Percentiles rank a stretch among this genome's conserved stretches.
phyloP scores from a whole-genome alignment of 495 filamentous ascomycete genomes.

The Penicillium soppii region DNA sequence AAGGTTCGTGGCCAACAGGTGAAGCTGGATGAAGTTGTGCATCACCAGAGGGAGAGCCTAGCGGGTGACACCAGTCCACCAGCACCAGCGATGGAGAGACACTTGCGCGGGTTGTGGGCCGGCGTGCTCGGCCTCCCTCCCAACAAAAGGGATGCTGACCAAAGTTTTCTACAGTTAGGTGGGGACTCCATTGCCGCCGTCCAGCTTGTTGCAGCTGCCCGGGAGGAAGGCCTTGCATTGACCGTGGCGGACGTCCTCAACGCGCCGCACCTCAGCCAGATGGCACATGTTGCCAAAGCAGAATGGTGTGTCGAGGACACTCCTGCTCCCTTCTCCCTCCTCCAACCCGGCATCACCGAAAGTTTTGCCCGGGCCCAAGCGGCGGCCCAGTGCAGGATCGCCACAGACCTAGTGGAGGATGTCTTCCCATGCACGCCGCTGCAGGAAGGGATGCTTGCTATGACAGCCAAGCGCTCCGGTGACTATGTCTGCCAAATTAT shows the following conservation, averaged over 20 bases:
- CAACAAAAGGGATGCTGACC: background rate
- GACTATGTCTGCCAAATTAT: background rate
- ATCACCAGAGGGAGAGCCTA: background rate
- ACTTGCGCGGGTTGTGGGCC: background rate
- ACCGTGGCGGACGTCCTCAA: background rate
- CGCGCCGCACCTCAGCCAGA: background rate
- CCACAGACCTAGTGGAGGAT: too few relatives aligned
- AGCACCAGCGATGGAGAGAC: background rate
- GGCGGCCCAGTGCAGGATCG: too few relatives aligned
- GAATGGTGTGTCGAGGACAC: too few relatives aligned
- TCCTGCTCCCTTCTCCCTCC: too few relatives aligned
- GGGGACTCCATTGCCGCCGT: background rate
- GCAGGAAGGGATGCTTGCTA: background rate
- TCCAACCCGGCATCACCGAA: too few relatives aligned
- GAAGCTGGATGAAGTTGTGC: conserved; percentile 33
- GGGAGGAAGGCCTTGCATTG: background rate
- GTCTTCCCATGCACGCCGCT: background rate
- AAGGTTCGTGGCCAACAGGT: conserved; percentile 35
- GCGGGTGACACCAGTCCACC: background rate
- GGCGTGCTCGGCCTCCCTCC: background rate
- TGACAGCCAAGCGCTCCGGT: background rate
- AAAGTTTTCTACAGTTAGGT: background rate
- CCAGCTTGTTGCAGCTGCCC: background rate
- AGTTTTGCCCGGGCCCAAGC: too few relatives aligned
- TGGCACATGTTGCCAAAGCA: too few relatives aligned